Evolutionary conservation across 305 asterid species (phyloP).

Genomic region (Ilex paraguariensis): DNA sequence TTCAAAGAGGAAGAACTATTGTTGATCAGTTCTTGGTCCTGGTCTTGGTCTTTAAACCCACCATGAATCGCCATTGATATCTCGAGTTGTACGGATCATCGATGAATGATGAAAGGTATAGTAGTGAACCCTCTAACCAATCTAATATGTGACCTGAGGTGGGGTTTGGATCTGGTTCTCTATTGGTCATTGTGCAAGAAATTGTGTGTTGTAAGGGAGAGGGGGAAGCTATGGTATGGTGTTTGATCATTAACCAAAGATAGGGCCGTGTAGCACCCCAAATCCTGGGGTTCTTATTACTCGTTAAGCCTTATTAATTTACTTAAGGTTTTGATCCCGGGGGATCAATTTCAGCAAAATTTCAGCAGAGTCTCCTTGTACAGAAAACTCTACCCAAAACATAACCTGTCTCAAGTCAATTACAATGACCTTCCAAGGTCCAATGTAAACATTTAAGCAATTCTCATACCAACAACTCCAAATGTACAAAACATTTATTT

Average conservation of each 20-base stretch:
- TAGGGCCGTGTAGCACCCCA: too few relatives aligned
- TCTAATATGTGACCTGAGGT: slow-evolving; percentile 19
- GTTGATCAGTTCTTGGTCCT: slow-evolving; percentile 34
- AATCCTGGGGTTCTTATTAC: too few relatives aligned
- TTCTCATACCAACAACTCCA: too few relatives aligned
- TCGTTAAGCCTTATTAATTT: too few relatives aligned
- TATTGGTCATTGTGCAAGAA: slow-evolving; percentile 25
- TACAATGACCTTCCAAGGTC: too few relatives aligned
- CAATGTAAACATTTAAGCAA: too few relatives aligned
- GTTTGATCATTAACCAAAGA: slow-evolving; percentile 24
- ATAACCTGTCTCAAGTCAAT: too few relatives aligned
- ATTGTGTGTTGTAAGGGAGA: not conserved
- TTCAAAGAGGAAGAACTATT: slow-evolving; percentile 29
- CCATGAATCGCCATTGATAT: slow-evolving; percentile 46
- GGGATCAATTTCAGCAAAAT: too few relatives aligned
- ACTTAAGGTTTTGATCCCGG: too few relatives aligned
- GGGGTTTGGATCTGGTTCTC: slow-evolving; percentile 45
- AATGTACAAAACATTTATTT: too few relatives aligned
- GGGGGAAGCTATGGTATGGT: slow-evolving; percentile 5
- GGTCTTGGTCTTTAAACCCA: slow-evolving; percentile 35
- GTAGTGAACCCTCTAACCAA: slow-evolving; percentile 48
- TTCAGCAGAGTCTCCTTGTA: too few relatives aligned
- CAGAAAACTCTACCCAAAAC: too few relatives aligned
- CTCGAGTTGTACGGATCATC: slow-evolving; percentile 52
- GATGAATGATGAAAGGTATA: slow-evolving; percentile 49